These are phyloP conservation scores for Rutstroemia sp. DNA, from an alignment of 2,329 filamentous ascomycete species.

Conservation along the genomic window DNA sequence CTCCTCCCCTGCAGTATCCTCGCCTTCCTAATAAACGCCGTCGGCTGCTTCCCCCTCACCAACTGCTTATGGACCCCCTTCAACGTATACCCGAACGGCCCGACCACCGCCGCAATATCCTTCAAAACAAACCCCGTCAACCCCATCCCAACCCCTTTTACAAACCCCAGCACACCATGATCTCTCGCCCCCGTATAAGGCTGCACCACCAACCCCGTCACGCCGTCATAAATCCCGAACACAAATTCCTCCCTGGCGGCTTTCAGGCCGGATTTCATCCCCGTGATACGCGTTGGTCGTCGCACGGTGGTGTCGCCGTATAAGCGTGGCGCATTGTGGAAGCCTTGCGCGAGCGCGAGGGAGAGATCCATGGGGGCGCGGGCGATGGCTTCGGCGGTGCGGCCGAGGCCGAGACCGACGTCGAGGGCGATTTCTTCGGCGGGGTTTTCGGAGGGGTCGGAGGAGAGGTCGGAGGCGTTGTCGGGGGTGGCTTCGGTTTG, in stretches of 20 bases:
- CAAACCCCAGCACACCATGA: neutral
- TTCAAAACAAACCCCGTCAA: constrained; percentile 7
- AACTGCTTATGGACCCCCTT: constrained; percentile 58
- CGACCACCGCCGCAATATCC: constrained; percentile 53
- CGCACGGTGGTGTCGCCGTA: constrained; percentile 66
- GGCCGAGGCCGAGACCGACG: constrained; percentile 22
- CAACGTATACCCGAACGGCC: constrained; percentile 53
- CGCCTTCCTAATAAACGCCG: constrained; percentile 46
- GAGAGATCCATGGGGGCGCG: constrained; percentile 52
- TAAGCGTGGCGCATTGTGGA: constrained; percentile 62
- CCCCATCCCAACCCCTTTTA: constrained; percentile 8
- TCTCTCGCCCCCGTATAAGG: constrained; percentile 45
- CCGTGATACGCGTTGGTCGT: constrained; percentile 54
- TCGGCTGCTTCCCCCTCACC: constrained; percentile 44
- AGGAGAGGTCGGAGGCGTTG: constrained; percentile 14
- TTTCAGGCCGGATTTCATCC: constrained; percentile 45
- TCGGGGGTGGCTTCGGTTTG: neutral
- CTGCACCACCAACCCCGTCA: constrained; percentile 54
- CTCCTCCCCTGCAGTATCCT: constrained; percentile 51
- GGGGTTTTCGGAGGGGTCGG: constrained; percentile 17
- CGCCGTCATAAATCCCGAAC: constrained; percentile 58
- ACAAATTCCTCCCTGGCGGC: constrained; percentile 52
- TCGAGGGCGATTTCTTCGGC: constrained; percentile 23
- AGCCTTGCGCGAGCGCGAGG: constrained; percentile 52
- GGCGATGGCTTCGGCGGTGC: constrained; percentile 23